A percentile compares a stretch with the other conserved stretches of the same genome.
These are phyloP conservation scores for Xylaria polymorpha DNA, from an alignment of 2,329 filamentous ascomycete species.

Conservation along the genomic window DNA sequence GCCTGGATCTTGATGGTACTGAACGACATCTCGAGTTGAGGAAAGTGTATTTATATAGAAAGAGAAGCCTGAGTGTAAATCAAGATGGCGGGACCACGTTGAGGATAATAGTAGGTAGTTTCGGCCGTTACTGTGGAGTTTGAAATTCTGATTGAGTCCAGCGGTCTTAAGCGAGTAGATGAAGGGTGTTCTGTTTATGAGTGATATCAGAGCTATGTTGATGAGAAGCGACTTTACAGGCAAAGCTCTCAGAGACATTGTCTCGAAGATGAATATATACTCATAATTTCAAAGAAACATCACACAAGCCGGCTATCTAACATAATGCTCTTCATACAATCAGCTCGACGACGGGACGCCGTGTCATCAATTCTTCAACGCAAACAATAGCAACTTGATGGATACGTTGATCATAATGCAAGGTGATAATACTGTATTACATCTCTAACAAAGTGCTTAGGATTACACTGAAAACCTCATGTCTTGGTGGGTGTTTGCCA, in stretches of 20 bases:
- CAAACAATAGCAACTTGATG: background rate
- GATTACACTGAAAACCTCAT: background rate
- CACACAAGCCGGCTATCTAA: background rate
- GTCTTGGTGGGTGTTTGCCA: background rate
- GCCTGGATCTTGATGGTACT: background rate
- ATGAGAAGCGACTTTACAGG: background rate
- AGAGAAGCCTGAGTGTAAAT: background rate
- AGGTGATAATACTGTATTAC: background rate
- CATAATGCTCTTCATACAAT: background rate
- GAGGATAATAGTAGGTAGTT: background rate
- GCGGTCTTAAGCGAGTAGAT: too few species aligned
- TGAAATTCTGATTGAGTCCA: too few species aligned
- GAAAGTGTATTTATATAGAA: background rate
- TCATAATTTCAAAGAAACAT: background rate
- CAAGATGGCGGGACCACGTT: too few species aligned
- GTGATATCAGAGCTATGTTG: background rate
- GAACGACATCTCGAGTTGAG: background rate
- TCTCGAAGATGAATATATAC: background rate
- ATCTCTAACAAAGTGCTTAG: background rate
- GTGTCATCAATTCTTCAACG: background rate
- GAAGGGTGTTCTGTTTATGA: background rate
- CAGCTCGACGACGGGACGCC: background rate
- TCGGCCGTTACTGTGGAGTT: background rate
- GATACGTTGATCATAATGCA: background rate
- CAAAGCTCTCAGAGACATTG: background rate